Evolutionary conservation across 163 green algal genomes (phyloP), one percentile per base, ranked within the genome.

Genomic region (Coccomyxa subellipsoidea): DNA sequence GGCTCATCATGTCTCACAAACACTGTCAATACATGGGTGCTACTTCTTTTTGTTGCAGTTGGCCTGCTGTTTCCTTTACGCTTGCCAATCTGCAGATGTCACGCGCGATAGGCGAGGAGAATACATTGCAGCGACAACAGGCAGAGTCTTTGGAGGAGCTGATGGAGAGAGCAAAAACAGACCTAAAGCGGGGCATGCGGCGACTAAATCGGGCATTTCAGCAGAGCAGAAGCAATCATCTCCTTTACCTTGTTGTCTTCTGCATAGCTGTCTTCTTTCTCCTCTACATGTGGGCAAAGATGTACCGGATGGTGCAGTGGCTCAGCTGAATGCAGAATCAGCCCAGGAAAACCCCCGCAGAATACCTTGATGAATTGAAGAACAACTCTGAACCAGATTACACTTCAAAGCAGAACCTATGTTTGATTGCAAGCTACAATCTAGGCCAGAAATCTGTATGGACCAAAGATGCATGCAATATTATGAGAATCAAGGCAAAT

Each of bases 161-260:
- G 8, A 29, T 85, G 76, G 81, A 85, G 3, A 36, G 69, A 29
- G 81, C 81, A 25, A 38, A 80, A 7, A 31, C 47, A 31, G 77
- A 77, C 7, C 73, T 85, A 40, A 82, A 80, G 54, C 71, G 75
- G 36, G 76, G 66, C 0, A 75, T 85, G 69, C 40, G 69, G 31
- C 69, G 69, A 18, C 37, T 85, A 4, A 85, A 85, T 39, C 39
- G 69, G 7, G 82, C 82, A n/a, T 39, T 82, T 12, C 38, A 80
- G 31, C 82, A 82, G 39, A 82, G 82, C 66, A 82, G 78, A 35
- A 85, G 82, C 82, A 85, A 85, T 53, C 82, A 85, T 34, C 53
- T 85, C 15, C 38, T 85, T 0, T 82, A 85, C 70, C 69, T 85
- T 9, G 82, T 69, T 8, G 25, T 85, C 15, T 85, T 85, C 36